These are phyloP conservation scores for Solanum rostratum DNA, from an alignment of 257 asterid species.

Conservation along the genomic window DNA sequence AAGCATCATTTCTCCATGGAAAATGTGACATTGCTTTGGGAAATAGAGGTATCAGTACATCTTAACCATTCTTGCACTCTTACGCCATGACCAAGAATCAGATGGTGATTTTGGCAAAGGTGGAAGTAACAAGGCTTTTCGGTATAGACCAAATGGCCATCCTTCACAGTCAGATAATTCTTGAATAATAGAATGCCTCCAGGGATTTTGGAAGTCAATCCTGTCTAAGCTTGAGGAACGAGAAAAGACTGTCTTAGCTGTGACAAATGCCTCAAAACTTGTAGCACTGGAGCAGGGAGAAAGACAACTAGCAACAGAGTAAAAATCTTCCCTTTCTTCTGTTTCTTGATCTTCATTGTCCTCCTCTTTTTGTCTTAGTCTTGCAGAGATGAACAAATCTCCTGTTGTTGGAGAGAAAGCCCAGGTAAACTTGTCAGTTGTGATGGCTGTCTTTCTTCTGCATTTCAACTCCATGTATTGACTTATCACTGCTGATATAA, in stretches of 20 bases:
- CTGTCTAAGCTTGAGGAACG: slow-evolving; percentile 53
- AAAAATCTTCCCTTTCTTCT: slow-evolving; percentile 25
- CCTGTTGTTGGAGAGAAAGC: slow-evolving; percentile 39
- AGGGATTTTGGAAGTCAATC: slow-evolving; percentile 26
- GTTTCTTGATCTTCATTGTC: not conserved
- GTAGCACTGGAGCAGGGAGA: slow-evolving; percentile 46
- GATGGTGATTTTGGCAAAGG: slow-evolving; percentile 78
- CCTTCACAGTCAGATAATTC: slow-evolving; percentile 50
- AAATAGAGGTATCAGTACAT: not conserved
- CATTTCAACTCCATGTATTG: slow-evolving; percentile 56
- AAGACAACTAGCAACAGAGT: slow-evolving; percentile 26
- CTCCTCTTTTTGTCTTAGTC: slow-evolving; percentile 4
- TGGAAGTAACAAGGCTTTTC: slow-evolving; percentile 58
- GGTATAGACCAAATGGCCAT: slow-evolving; percentile 86
- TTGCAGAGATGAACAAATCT: slow-evolving; percentile 10
- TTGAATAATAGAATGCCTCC: slow-evolving; percentile 23
- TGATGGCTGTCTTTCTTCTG: slow-evolving; percentile 24
- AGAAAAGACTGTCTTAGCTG: slow-evolving; percentile 46
- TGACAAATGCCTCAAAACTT: slow-evolving; percentile 33
- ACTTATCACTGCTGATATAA: slow-evolving; percentile 58
- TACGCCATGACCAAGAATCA: slow-evolving; percentile 81
- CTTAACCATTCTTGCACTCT: slow-evolving; percentile 1
- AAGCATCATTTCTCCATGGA: not conserved
- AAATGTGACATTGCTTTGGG: not conserved
- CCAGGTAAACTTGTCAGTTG: slow-evolving; percentile 30